A percentile compares a stretch with the other conserved stretches of the same genome.
phyloP scores from a whole-genome alignment of 2,329 filamentous ascomycete species.

The Ilyonectria robusta region DNA sequence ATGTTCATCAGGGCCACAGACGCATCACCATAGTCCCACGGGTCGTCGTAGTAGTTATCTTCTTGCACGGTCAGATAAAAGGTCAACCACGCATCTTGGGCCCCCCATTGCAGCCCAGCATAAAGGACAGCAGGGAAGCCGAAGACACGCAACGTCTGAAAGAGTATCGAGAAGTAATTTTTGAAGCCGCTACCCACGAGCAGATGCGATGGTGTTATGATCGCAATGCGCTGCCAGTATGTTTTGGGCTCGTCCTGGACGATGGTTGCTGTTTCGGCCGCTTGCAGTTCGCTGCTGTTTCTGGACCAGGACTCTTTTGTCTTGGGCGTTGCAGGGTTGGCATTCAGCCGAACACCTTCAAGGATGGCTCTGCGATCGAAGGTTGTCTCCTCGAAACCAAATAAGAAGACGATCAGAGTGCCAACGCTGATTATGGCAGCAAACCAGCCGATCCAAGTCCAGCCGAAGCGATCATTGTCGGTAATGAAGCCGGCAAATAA shows the following conservation, averaged over 20 bases:
- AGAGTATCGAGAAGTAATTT: conserved; percentile 20
- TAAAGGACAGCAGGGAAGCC: conserved; percentile 23
- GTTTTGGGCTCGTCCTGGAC: conserved; percentile 16
- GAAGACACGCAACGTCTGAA: conserved; percentile 25
- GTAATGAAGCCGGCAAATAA: conserved; percentile 26
- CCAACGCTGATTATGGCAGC: conserved; percentile 20
- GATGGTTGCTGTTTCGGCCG: neutral
- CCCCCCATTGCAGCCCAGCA: conserved; percentile 26
- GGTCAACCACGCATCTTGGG: conserved; percentile 25
- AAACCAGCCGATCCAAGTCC: conserved; percentile 30
- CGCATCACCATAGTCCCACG: conserved; percentile 24
- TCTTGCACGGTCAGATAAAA: conserved; percentile 28
- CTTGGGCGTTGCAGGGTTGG: neutral
- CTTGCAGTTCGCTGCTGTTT: conserved; percentile 7
- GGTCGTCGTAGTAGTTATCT: conserved; percentile 27
- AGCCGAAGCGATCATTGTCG: conserved; percentile 18
- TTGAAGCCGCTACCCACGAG: conserved; percentile 16
- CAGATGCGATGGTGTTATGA: conserved; percentile 20
- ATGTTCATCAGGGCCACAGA: conserved; percentile 28
- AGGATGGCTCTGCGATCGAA: conserved; percentile 22
- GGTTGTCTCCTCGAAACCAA: conserved; percentile 22
- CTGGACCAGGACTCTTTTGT: neutral
- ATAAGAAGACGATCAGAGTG: conserved; percentile 22
- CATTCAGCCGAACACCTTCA: neutral
- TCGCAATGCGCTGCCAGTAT: conserved; percentile 27